Conservation (phyloP, 2,329 filamentous ascomycete genomes). For the Neonectria neomacrospora region DNA sequence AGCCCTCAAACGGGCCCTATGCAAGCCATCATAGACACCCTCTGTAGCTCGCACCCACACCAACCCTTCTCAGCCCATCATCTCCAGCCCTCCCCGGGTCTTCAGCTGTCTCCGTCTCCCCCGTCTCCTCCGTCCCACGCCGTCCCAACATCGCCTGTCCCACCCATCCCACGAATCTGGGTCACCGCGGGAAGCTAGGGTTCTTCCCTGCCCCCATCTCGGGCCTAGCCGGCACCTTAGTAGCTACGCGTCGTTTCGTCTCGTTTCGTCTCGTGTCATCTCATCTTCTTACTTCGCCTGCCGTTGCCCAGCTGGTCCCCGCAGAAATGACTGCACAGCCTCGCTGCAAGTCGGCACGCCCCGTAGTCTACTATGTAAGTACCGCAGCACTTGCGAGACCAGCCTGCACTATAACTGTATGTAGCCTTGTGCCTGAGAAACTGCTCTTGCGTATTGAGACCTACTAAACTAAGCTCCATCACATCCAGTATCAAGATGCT, state of each 20-base stretch:
- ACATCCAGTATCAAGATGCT: background rate
- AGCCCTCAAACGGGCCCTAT: background rate
- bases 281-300: background rate
- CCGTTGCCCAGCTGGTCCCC: background rate
- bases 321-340: background rate
- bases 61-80: slow-evolving; percentile 21
- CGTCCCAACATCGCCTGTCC: slow-evolving; percentile 6
- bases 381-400: background rate
- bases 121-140: slow-evolving; percentile 1
- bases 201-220: slow-evolving; percentile 5
- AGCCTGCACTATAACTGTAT: background rate
- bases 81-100: slow-evolving; percentile 13
- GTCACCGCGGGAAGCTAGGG: slow-evolving; percentile 10
- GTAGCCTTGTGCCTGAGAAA: background rate
- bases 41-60: slow-evolving; percentile 5
- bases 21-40: slow-evolving; percentile 21
- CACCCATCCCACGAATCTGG: slow-evolving; percentile 21
- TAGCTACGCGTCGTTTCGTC: background rate
- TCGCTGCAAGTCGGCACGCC: background rate
- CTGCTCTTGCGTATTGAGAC: background rate
- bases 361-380: background rate
- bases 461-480: background rate
- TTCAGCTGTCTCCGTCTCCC: slow-evolving; percentile 19
- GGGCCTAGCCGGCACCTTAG: slow-evolving; percentile 5
- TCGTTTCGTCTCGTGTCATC: background rate